Conservation (phyloP, 2,329 filamentous ascomycete genomes). For the Sclerotinia minor region DNA sequence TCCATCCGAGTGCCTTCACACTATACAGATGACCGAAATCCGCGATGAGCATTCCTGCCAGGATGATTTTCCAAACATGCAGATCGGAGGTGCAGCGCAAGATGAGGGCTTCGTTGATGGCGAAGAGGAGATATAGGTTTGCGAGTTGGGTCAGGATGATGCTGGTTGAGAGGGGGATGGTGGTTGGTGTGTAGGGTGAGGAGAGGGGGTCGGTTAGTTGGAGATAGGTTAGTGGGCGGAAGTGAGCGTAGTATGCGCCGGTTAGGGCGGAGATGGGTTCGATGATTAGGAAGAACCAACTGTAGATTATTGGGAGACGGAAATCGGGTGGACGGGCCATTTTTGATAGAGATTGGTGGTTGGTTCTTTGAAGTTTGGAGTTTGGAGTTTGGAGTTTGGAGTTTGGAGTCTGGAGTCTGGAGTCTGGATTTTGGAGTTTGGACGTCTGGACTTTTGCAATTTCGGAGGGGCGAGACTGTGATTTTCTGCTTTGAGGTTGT, state of each 20-base stretch:
- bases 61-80: slow-evolving; percentile 67
- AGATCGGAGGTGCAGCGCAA: slow-evolving; percentile 68
- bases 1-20: slow-evolving; percentile 57
- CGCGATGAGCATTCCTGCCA: slow-evolving; percentile 69
- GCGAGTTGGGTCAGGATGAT: slow-evolving; percentile 73
- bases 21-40: slow-evolving; percentile 75
- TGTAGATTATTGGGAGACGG: slow-evolving; percentile 61
- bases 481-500: too few species aligned
- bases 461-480: too few species aligned
- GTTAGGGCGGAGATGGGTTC: slow-evolving; percentile 59
- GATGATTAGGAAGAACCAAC: slow-evolving; percentile 72
- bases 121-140: slow-evolving; percentile 76
- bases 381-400: too few species aligned
- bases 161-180: slow-evolving; percentile 58
- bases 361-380: neutral
- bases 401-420: neutral
- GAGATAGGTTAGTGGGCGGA: slow-evolving; percentile 59
- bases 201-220: slow-evolving; percentile 55
- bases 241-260: slow-evolving; percentile 55
- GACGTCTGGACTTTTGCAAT: too few species aligned
- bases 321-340: slow-evolving; percentile 42
- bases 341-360: neutral
- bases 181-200: slow-evolving; percentile 27
- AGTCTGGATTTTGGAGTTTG: neutral
- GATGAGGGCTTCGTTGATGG: slow-evolving; percentile 74